Conservation (phyloP, 2,329 filamentous ascomycete genomes). For the Mollisiaceae sp. region DNA sequence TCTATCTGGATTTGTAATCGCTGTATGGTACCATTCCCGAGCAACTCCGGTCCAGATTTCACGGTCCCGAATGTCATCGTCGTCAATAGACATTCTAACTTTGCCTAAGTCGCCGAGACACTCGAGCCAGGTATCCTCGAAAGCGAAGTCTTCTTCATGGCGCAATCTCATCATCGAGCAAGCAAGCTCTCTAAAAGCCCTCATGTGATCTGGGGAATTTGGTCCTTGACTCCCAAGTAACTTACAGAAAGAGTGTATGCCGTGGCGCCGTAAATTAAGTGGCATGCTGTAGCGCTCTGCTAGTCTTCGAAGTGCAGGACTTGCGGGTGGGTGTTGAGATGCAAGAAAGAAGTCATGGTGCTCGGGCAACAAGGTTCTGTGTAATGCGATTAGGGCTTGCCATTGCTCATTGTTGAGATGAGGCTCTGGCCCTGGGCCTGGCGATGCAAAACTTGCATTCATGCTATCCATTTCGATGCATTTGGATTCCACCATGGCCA, state of each 20-base stretch:
- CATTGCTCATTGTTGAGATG: conserved; percentile 72
- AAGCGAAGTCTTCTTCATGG: conserved; percentile 82
- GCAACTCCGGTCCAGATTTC: conserved; percentile 84
- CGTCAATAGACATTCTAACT: conserved; percentile 89
- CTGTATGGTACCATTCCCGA: conserved; percentile 72
- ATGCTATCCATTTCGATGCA: conserved; percentile 82
- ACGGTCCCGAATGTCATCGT: conserved; percentile 72
- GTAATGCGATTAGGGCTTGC: conserved; percentile 81
- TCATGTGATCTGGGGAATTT: conserved; percentile 82
- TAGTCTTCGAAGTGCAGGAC: conserved; percentile 66
- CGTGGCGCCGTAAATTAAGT: conserved; percentile 90
- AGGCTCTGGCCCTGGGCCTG: conserved; percentile 45
- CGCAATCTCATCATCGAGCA: conserved; percentile 89
- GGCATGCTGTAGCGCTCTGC: conserved; percentile 90
- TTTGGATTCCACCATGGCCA: conserved; percentile 86
- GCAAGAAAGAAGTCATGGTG: conserved; percentile 88
- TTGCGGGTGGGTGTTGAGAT: conserved; percentile 82
- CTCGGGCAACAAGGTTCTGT: conserved; percentile 80
- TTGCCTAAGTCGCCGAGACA: conserved; percentile 85
- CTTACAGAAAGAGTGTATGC: conserved; percentile 85
- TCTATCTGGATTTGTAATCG: conserved; percentile 41
- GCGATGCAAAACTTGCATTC: conserved; percentile 58
- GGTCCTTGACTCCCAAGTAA: conserved; percentile 76
- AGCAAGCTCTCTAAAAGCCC: conserved; percentile 87
- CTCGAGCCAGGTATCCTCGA: conserved; percentile 85